Percentiles rank a stretch among this genome's conserved stretches.
Conservation (phyloP, 768 basidiomycete species). For the Hygrophoropsis aurantiaca region DNA sequence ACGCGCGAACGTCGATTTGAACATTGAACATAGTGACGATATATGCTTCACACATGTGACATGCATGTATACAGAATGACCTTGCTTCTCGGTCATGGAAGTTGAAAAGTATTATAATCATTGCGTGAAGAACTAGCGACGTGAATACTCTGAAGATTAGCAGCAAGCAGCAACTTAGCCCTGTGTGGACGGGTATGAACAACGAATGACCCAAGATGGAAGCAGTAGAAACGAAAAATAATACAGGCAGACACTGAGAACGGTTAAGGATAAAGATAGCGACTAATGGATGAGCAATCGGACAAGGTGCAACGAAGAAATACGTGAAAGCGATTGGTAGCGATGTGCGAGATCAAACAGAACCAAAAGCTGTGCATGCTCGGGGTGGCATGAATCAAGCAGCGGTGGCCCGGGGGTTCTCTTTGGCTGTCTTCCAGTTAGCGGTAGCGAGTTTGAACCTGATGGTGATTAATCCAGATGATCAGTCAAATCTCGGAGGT, state of each 20-base stretch:
- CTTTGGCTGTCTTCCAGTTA: constrained; percentile 77
- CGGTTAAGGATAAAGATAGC: constrained; percentile 34
- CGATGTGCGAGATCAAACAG: constrained; percentile 1
- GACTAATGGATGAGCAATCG: constrained; percentile 11
- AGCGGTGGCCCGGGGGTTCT: constrained; percentile 51
- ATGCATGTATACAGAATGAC: no score
- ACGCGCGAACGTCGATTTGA: no score
- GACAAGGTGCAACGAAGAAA: constrained; percentile 10
- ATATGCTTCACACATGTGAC: no score
- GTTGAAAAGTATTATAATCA: not conserved
- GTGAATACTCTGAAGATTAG: constrained; percentile 12
- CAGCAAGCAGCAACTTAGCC: constrained; percentile 7
- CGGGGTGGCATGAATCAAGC: constrained; percentile 15
- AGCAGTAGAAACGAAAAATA: constrained; percentile 14
- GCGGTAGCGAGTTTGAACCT: constrained; percentile 74
- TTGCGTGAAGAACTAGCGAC: constrained; percentile 6
- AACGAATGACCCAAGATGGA: constrained; percentile 4
- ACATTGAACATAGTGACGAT: no score
- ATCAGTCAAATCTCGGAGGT: not conserved
- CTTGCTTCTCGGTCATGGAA: no score
- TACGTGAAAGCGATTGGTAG: constrained; percentile 1
- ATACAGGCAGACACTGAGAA: constrained; percentile 13
- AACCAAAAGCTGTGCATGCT: not conserved
- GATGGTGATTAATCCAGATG: constrained; percentile 9
- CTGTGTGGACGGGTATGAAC: constrained; percentile 4